These are phyloP conservation scores for Scleroderma citrinum DNA, from an alignment of 768 basidiomycete genomes.

Conservation along the genomic window DNA sequence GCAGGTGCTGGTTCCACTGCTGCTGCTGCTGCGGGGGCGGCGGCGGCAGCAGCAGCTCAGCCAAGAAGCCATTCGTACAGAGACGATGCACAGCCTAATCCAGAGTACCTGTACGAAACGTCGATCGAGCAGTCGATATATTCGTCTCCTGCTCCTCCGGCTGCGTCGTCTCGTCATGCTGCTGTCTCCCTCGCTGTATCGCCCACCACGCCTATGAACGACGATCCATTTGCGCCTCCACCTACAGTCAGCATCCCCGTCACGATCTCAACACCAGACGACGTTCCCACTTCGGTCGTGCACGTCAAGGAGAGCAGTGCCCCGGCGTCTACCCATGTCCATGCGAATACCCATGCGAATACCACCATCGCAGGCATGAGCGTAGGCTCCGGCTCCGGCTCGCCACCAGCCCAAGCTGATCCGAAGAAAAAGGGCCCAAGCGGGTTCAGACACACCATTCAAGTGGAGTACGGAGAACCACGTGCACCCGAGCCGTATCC, in stretches of 20 bases:
- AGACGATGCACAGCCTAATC: conserved; percentile 45
- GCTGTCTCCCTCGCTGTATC: conserved; percentile 40
- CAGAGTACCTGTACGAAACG: conserved; percentile 73
- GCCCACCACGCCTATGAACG: conserved; percentile 42
- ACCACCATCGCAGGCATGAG: too few species aligned
- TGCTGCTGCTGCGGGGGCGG: conserved; percentile 3
- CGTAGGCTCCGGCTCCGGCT: too few species aligned
- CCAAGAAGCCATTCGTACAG: conserved; percentile 41
- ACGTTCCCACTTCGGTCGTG: conserved; percentile 12
- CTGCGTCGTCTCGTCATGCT: conserved; percentile 29
- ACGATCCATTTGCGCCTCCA: conserved; percentile 67
- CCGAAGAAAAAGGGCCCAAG: conserved; percentile 38
- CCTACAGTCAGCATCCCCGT: conserved; percentile 24
- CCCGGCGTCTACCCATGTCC: conserved; percentile 18
- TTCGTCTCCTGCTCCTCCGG: conserved; percentile 27
- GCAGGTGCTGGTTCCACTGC: too few species aligned
- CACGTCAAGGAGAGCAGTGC: conserved; percentile 15
- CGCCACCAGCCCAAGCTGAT: conserved; percentile 35
- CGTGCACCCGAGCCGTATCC: conserved; percentile 18
- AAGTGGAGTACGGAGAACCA: conserved; percentile 86
- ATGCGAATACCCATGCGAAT: too few species aligned
- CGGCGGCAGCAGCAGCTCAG: conserved; percentile 29
- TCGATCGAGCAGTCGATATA: conserved; percentile 52
- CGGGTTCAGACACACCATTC: conserved; percentile 85
- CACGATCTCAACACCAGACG: conserved; percentile 25